Percentiles rank a stretch among this genome's conserved stretches.
Conservation (phyloP, 1,284 basidiomycete genomes). For the Fereydounia khargensis region DNA sequence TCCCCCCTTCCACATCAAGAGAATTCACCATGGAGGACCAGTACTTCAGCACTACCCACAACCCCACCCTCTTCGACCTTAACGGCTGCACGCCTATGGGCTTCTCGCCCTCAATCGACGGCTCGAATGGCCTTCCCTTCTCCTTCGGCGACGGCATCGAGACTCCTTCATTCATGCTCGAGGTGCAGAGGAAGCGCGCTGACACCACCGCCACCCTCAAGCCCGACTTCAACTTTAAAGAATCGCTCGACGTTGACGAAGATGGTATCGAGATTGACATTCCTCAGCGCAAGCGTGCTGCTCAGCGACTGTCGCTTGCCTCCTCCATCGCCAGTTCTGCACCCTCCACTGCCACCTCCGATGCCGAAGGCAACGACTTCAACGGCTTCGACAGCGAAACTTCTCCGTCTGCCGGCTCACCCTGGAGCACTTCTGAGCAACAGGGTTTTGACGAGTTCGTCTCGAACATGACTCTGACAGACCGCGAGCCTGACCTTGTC, state of each 20-base stretch:
- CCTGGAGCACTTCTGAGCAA: no score
- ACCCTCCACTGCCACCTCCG: slow-evolving; percentile 37
- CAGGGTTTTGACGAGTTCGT: no score
- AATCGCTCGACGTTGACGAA: slow-evolving; percentile 10
- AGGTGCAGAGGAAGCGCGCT: slow-evolving; percentile 33
- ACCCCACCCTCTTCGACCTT: slow-evolving; percentile 26
- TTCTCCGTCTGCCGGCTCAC: no score
- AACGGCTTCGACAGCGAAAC: slow-evolving; percentile 28
- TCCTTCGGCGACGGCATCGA: slow-evolving; percentile 22
- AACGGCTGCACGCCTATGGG: slow-evolving; percentile 15
- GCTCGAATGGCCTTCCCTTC: slow-evolving; percentile 14
- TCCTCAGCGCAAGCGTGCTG: slow-evolving; percentile 25
- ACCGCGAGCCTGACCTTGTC: slow-evolving; percentile 1
- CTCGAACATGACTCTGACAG: no score
- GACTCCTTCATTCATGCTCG: slow-evolving; percentile 21
- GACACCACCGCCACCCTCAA: slow-evolving; percentile 38
- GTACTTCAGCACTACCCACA: slow-evolving; percentile 26
- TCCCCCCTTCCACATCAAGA: neutral
- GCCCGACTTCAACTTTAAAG: slow-evolving; percentile 25
- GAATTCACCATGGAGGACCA: slow-evolving; percentile 27
- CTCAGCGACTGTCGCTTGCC: slow-evolving; percentile 36
- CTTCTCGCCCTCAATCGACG: slow-evolving; percentile 31
- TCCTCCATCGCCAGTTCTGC: slow-evolving; percentile 39
- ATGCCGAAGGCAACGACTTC: slow-evolving; percentile 19
- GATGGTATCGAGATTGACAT: slow-evolving; percentile 17